A percentile compares a stretch with the other conserved stretches of the same genome.
Conservation (phyloP, 169 alveolate species). For the Besnoitia besnoiti region DNA sequence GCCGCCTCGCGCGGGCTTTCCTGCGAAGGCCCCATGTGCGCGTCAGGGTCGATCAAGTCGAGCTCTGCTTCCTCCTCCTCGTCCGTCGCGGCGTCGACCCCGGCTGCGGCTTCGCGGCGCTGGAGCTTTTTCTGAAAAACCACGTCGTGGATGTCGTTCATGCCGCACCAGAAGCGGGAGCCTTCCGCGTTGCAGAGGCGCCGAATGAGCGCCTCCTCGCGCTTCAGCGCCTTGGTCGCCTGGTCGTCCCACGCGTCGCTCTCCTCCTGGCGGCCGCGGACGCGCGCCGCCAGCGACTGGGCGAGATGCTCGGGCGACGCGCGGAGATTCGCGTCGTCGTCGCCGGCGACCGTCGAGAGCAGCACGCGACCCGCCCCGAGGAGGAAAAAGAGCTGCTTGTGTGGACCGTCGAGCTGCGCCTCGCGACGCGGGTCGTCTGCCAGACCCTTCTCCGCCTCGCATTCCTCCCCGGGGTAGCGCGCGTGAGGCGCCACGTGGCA, state of each 20-base stretch:
- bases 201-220: not conserved
- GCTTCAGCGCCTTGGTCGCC: not conserved
- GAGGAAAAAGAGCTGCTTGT: not conserved
- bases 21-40: not conserved
- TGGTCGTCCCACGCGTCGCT: not conserved
- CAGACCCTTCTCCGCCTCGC: too few species aligned
- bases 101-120: not conserved
- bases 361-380: not conserved
- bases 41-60: not conserved
- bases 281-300: not conserved
- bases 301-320: too few species aligned
- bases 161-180: not conserved
- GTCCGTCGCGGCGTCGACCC: not conserved
- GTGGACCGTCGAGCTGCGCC: not conserved
- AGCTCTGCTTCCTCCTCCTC: not conserved
- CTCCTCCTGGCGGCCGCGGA: too few species aligned
- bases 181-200: not conserved
- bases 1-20: not conserved
- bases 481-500: too few species aligned
- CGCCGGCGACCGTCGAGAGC: not conserved
- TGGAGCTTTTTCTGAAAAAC: not conserved
- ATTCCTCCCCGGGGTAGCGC: too few species aligned
- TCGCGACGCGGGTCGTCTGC: too few species aligned
- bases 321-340: not conserved
- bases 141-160: not conserved